A percentile compares a stretch with the other conserved stretches of the same genome.
These are phyloP conservation scores for Pseudonitzschia delicatissima DNA, from an alignment of 108 stramenopile genomes.

Conservation along the genomic window DNA sequence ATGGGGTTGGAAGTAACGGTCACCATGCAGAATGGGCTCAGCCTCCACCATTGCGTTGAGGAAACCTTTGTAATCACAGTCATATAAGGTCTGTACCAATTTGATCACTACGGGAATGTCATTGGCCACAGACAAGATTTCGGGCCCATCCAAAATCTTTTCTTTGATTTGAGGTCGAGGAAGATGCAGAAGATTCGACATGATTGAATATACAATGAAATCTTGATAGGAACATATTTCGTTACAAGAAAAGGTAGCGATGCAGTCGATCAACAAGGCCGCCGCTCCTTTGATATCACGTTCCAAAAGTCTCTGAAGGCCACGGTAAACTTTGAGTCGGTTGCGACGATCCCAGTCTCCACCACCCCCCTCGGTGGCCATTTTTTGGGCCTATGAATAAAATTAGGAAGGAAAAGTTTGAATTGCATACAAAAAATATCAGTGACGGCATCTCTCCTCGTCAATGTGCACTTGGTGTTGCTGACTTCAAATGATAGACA, in stretches of 20 bases:
- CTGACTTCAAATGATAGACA: constrained; percentile 14
- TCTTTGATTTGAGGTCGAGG: constrained; percentile 84
- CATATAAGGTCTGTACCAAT: constrained; percentile 86
- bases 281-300: constrained; percentile 88
- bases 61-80: constrained; percentile 93
- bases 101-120: constrained; percentile 79
- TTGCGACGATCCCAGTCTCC: constrained; percentile 99
- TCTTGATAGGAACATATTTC: constrained; percentile 93
- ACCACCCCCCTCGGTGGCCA: constrained; percentile 75
- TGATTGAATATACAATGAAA: constrained; percentile 89
- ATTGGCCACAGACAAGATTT: constrained; percentile 83
- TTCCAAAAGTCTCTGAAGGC: constrained; percentile 64
- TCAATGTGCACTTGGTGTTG: background rate
- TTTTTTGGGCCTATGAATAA: constrained; percentile 50
- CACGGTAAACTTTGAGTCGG: constrained; percentile 94
- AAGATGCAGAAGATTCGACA: constrained; percentile 87
- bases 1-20: constrained; percentile 88
- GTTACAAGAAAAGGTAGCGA: constrained; percentile 95
- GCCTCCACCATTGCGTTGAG: constrained; percentile 90
- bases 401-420: background rate
- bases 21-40: constrained; percentile 63
- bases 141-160: constrained; percentile 95
- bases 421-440: too few relatives aligned
- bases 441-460: too few relatives aligned
- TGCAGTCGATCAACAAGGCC: constrained; percentile 83